A percentile compares a stretch with the other conserved stretches of the same genome.
These are phyloP conservation scores for Vitis cinerea DNA, from an alignment of 164 flowering plant species.

Conservation along the genomic window DNA sequence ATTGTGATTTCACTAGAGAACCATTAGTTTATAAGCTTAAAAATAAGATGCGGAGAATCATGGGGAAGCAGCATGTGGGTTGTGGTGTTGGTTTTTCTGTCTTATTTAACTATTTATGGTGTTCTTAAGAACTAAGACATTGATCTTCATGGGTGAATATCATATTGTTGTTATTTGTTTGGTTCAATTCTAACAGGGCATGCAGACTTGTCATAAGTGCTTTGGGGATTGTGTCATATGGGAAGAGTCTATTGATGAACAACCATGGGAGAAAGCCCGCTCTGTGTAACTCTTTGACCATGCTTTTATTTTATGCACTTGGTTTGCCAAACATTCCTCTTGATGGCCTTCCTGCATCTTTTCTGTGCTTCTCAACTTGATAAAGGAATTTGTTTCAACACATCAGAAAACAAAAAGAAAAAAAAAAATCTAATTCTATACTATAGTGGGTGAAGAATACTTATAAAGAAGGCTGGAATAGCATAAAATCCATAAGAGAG, in stretches of 20 bases:
- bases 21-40: no score
- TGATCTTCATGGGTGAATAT: background rate
- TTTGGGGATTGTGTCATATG: slow-evolving; percentile 89
- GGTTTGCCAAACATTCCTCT: slow-evolving; percentile 1
- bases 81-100: no score
- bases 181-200: slow-evolving; percentile 47
- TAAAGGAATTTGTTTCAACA: background rate
- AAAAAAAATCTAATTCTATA: no score
- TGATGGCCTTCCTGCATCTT: background rate
- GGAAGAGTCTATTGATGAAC: slow-evolving; percentile 95
- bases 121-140: background rate
- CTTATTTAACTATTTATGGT: background rate
- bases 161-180: background rate
- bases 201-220: slow-evolving; percentile 68
- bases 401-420: no score
- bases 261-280: slow-evolving; percentile 90
- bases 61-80: no score
- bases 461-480: no score
- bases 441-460: no score
- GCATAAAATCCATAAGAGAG: no score
- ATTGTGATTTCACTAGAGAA: no score
- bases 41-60: no score
- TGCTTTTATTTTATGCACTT: background rate
- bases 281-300: slow-evolving; percentile 49
- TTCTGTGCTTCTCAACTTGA: background rate